Evolutionary conservation across 306 rosid genomes (phyloP), one percentile per base, ranked within the genome.

Genomic region (Oxytropis ochrocephala): DNA sequence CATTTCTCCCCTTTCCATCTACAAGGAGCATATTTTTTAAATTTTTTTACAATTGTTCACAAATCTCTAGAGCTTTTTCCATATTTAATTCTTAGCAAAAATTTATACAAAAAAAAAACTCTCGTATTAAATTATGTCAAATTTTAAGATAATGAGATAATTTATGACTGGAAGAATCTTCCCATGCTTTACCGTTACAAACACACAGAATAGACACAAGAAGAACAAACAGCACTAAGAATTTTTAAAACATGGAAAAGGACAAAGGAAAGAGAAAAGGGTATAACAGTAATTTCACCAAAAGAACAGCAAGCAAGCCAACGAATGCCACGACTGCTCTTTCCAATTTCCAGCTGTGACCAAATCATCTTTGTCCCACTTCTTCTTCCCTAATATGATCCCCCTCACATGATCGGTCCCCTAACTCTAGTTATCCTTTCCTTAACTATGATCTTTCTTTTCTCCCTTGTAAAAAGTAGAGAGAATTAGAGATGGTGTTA

Each of bases 311-410:
- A 27, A 56, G 67, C 50, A 50, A 61, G 47, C 57, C 50, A 75
- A 52, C 84, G 72, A 65, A 73, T 76, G 75, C 82, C 83, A 63
- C 53, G 51, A 48, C 13, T 3, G 16, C 64, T 33, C 82, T 65
- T 79, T 75, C 42, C 67, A 67, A 67, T 81, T 84, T 91, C 91
- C 96, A 85, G 91, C 89, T 82, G 86, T 90, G 80, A 75, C 78
- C 88, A 78, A 81, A 66, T 30, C 79, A 79, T 67, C 30, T 13
- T 42, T 77, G 82, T 64, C 76, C 74, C 77, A 47, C 14, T 38
- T 21, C 33, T 4, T 5, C 14, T 2, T 13, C n/a, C n/a, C n/a
- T n/a, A n/a, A n/a, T n/a, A 8, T 24, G 29, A 24, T 12, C 11
- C 12, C 7, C 64, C 57, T 44, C 82, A 77, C 82, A 60, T 77